These are phyloP conservation scores for Solanum stenotomum DNA, from an alignment of 257 asterid genomes.

Conservation along the genomic window DNA sequence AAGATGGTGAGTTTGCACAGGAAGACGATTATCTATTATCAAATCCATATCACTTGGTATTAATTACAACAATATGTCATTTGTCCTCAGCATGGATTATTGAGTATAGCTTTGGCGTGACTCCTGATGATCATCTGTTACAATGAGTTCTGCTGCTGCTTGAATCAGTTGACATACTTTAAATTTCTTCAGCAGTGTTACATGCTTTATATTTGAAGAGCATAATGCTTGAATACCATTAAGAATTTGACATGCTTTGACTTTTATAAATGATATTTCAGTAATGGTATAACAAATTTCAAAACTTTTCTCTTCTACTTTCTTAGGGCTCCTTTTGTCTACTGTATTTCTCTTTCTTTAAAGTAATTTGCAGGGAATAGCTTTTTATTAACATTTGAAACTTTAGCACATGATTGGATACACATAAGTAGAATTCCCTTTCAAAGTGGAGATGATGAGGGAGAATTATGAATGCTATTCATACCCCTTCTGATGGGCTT, in stretches of 20 bases:
- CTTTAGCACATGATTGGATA: not conserved
- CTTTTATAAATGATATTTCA: not conserved
- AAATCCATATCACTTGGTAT: slow-evolving; percentile 96
- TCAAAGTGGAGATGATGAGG: not conserved
- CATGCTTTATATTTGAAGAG: not conserved
- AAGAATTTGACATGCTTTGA: not conserved
- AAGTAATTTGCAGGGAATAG: not conserved
- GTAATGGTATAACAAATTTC: not conserved
- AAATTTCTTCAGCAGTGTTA: not conserved
- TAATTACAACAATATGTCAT: not conserved
- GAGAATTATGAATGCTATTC: not conserved
- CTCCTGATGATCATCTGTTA: not conserved
- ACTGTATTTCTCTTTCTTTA: not conserved
- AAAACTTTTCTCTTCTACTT: not conserved
- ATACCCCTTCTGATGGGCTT: not conserved
- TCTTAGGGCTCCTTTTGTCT: not conserved
- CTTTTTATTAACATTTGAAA: not conserved
- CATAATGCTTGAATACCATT: not conserved
- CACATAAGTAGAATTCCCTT: not conserved
- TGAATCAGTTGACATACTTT: not conserved
- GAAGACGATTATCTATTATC: slow-evolving; percentile 82
- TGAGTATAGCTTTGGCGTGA: not conserved
- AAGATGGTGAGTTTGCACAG: slow-evolving; percentile 72
- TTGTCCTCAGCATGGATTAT: not conserved
- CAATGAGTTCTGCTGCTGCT: not conserved